Conservation (phyloP, 306 rosid genomes). For the Calophaca sinica region DNA sequence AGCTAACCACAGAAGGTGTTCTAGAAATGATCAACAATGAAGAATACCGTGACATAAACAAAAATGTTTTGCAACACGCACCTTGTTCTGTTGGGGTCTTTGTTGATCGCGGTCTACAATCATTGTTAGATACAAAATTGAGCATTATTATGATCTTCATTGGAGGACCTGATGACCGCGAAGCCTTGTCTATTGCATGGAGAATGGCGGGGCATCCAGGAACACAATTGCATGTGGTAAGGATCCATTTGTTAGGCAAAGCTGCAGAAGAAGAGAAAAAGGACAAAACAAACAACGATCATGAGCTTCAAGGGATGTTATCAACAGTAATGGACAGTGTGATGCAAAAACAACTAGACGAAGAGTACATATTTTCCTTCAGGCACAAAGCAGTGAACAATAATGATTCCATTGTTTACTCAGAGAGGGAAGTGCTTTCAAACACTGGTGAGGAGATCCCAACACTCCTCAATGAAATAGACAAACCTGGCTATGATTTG, state of each 20-base stretch:
- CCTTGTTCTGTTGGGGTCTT: conserved; percentile 55
- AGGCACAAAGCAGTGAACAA: conserved; percentile 31
- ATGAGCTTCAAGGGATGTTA: background rate
- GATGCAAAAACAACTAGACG: conserved; percentile 44
- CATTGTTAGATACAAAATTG: background rate
- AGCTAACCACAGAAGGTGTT: conserved; percentile 1
- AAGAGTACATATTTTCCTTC: conserved; percentile 46
- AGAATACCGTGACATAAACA: conserved; percentile 38
- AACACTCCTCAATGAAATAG: conserved; percentile 36
- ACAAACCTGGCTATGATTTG: conserved; percentile 47
- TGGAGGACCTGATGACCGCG: conserved; percentile 47
- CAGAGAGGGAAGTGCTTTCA: conserved; percentile 38
- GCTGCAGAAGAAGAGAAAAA: background rate
- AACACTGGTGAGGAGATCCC: conserved; percentile 49
- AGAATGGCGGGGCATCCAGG: conserved; percentile 15
- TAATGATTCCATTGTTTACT: conserved; percentile 34
- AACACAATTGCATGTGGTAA: conserved; percentile 45
- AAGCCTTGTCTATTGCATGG: conserved; percentile 30
- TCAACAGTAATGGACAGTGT: background rate
- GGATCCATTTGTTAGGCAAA: conserved; percentile 41
- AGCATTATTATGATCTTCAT: conserved; percentile 41
- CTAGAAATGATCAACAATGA: conserved; percentile 14
- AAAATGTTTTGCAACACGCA: conserved; percentile 34
- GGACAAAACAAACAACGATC: background rate
- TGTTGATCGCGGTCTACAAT: conserved; percentile 43